Evolutionary conservation across 1,284 basidiomycete genomes (phyloP).

Genomic region (Phellopilus nigrolimitatus): DNA sequence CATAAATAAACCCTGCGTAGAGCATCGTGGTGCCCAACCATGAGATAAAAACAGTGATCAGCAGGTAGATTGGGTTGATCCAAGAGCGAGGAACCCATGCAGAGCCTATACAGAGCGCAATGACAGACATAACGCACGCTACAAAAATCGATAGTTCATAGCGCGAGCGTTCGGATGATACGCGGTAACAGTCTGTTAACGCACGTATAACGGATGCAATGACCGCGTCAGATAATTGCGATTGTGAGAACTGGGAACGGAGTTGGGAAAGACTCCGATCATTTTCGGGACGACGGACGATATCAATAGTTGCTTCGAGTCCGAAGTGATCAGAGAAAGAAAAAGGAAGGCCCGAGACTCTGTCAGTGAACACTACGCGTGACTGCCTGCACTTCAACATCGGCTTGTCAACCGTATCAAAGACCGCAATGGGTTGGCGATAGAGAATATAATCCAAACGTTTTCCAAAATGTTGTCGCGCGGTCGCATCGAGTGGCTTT

Average conservation of each 20-base stretch:
- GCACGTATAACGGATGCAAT: conserved; percentile 51
- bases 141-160: conserved; percentile 60
- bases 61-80: conserved; percentile 63
- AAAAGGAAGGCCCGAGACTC: conserved; percentile 67
- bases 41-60: conserved; percentile 67
- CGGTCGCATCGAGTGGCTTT: conserved; percentile 56
- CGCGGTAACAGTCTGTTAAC: conserved; percentile 61
- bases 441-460: conserved; percentile 95
- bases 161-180: conserved; percentile 52
- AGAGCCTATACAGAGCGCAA: conserved; percentile 55
- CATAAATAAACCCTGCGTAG: conserved; percentile 87
- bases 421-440: conserved; percentile 55
- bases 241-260: conserved; percentile 27
- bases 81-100: conserved; percentile 61
- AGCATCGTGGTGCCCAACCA: conserved; percentile 85
- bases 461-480: conserved; percentile 75
- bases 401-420: conserved; percentile 21
- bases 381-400: conserved; percentile 30
- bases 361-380: conserved; percentile 69
- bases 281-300: conserved; percentile 32
- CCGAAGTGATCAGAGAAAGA: conserved; percentile 98
- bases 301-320: conserved; percentile 71
- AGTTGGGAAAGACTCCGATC: conserved; percentile 23
- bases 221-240: conserved; percentile 33
- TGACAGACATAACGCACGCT: conserved; percentile 48